A percentile compares a stretch with the other conserved stretches of the same genome.
Conservation (phyloP, 495 filamentous ascomycete species). For the Aspergillus sclerotiicarbonarius region DNA sequence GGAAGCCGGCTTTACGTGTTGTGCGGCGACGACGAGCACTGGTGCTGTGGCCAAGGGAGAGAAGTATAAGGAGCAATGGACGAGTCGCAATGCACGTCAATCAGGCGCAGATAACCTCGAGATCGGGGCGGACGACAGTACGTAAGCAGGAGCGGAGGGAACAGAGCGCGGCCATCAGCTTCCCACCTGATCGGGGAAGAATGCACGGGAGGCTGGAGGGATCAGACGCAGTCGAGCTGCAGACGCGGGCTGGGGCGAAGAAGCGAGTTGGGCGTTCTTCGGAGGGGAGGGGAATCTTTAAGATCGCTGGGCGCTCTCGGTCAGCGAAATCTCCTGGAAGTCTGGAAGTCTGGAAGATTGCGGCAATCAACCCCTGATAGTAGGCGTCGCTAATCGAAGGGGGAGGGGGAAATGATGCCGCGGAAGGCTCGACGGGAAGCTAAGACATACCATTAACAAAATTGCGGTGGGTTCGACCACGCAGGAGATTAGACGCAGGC, state of each 20-base stretch:
- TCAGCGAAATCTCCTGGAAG: slow-evolving; percentile 3
- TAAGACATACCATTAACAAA: slow-evolving; percentile 13
- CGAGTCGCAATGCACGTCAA: slow-evolving; percentile 2
- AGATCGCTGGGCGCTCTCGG: background rate
- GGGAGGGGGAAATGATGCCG: slow-evolving; percentile 9
- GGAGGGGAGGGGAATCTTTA: background rate
- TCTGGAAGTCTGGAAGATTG: too few relatives aligned
- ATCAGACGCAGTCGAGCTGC: background rate
- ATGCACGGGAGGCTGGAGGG: background rate
- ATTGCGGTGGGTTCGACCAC: background rate
- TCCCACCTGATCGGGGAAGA: background rate
- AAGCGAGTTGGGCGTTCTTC: background rate
- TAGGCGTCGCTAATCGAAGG: slow-evolving; percentile 4
- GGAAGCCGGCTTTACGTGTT: background rate
- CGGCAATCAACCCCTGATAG: slow-evolving; percentile 10
- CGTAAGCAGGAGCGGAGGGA: slow-evolving; percentile 6
- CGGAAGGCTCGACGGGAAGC: slow-evolving; percentile 15
- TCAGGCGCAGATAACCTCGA: slow-evolving; percentile 3
- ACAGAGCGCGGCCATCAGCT: slow-evolving; percentile 2
- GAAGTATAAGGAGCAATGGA: background rate
- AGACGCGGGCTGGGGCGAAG: background rate
- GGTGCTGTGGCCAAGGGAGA: background rate
- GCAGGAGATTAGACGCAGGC: background rate
- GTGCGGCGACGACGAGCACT: background rate
- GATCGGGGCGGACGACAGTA: slow-evolving; percentile 3